Conservation (phyloP, 169 alveolate genomes). For the Theileria equi region DNA sequence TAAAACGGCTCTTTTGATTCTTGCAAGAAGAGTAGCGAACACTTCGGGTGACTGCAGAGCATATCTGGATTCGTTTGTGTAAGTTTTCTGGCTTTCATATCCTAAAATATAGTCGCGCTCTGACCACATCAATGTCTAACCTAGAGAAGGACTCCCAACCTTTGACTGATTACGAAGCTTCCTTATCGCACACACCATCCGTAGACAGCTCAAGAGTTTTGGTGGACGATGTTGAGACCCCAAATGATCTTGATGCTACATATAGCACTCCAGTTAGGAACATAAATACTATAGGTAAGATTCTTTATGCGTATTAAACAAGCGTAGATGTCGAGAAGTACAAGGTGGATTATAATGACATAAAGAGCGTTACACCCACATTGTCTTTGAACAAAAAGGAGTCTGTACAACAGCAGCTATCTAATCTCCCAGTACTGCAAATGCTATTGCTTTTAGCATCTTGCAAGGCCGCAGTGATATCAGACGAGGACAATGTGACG, state of each 20-base stretch:
- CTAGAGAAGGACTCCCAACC: slow-evolving; percentile 18
- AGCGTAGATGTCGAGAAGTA: slow-evolving; percentile 21
- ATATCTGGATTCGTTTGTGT: slow-evolving; percentile 65
- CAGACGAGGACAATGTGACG: slow-evolving; percentile 4
- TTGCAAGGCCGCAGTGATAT: slow-evolving; percentile 24
- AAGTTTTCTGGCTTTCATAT: neutral
- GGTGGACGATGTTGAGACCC: neutral
- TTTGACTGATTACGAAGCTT: too few relatives aligned
- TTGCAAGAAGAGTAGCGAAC: slow-evolving; percentile 63
- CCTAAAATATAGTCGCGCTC: slow-evolving; percentile 43
- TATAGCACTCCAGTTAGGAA: slow-evolving; percentile 1
- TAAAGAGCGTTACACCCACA: slow-evolving; percentile 56
- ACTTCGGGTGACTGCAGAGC: slow-evolving; percentile 61
- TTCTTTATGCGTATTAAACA: neutral
- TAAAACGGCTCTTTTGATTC: slow-evolving; percentile 42
- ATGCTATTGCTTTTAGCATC: slow-evolving; percentile 33
- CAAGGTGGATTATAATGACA: slow-evolving; percentile 51
- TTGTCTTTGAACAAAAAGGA: slow-evolving; percentile 40
- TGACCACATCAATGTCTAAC: slow-evolving; percentile 40
- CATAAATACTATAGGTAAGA: neutral
- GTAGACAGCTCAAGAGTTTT: too few relatives aligned
- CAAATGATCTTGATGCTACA: neutral
- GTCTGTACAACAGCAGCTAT: slow-evolving; percentile 13
- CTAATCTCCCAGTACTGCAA: slow-evolving; percentile 49
- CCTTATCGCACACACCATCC: too few relatives aligned